A percentile compares a stretch with the other conserved stretches of the same genome.
These are phyloP conservation scores for Ceratobasidium sp. DNA, from an alignment of 1,284 basidiomycete species.

Conservation along the genomic window DNA sequence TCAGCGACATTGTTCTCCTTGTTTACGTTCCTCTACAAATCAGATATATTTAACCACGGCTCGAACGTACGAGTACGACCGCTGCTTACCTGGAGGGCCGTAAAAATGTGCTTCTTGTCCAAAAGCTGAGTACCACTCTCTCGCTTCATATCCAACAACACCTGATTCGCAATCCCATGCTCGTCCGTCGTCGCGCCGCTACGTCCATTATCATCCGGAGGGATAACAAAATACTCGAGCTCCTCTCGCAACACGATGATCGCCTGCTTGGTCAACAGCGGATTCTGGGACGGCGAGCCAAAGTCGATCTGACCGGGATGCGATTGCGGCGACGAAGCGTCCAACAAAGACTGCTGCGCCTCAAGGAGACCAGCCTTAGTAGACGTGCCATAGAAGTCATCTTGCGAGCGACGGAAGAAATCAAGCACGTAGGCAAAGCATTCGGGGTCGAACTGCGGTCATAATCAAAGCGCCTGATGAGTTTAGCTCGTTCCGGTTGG, in stretches of 20 bases:
- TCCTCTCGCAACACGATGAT: constrained; percentile 99
- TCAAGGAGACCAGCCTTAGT: constrained; percentile 77
- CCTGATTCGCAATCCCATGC: constrained; percentile 80
- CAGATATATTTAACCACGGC: not conserved
- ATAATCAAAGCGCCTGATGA: not conserved
- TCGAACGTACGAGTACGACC: not conserved
- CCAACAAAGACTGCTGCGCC: constrained; percentile 81
- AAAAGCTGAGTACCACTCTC: constrained; percentile 89
- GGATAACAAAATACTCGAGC: constrained; percentile 97
- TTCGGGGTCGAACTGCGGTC: constrained; percentile 89
- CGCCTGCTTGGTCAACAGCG: constrained; percentile 94
- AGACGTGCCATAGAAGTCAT: constrained; percentile 91
- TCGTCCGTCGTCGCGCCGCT: constrained; percentile 70
- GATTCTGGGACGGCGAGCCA: constrained; percentile 77
- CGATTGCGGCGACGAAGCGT: constrained; percentile 63
- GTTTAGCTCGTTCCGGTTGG: no score
- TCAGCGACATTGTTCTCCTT: constrained; percentile 99
- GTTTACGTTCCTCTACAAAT: constrained; percentile 91
- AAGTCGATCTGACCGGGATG: constrained; percentile 61
- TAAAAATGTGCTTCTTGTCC: constrained; percentile 93
- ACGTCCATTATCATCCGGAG: constrained; percentile 64
- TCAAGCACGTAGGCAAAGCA: constrained; percentile 93
- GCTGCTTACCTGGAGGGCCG: constrained; percentile 67
- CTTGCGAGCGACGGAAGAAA: constrained; percentile 90
- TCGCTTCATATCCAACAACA: constrained; percentile 79